A percentile compares a stretch with the other conserved stretches of the same genome.
Conservation (phyloP, 257 asterid genomes). For the Buddleja alternifolia region DNA sequence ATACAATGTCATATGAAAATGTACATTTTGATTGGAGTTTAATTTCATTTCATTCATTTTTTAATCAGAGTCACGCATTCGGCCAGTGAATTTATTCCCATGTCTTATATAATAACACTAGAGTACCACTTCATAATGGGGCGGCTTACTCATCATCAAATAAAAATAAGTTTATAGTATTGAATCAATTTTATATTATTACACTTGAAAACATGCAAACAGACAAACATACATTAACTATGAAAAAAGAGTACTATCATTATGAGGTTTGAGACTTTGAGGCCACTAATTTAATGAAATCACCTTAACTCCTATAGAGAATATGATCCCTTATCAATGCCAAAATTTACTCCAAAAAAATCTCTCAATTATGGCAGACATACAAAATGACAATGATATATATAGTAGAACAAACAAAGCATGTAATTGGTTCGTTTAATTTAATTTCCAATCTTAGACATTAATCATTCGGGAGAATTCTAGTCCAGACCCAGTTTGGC, state of each 20-base stretch:
- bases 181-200: constrained; percentile 19
- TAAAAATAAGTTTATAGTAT: constrained; percentile 5
- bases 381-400: constrained; percentile 18
- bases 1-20: no score
- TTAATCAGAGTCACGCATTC: no score
- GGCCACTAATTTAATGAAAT: constrained; percentile 1
- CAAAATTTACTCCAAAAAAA: constrained; percentile 39
- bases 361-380: constrained; percentile 33
- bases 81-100: no score
- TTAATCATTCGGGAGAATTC: no score
- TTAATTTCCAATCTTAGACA: not conserved
- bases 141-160: constrained; percentile 29
- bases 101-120: not conserved
- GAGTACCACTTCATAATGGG: constrained; percentile 32
- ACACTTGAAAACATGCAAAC: constrained; percentile 16
- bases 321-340: constrained; percentile 45
- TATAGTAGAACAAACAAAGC: constrained; percentile 47
- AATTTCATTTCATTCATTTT: no score
- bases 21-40: no score
- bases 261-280: constrained; percentile 11
- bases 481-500: no score
- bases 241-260: constrained; percentile 2
- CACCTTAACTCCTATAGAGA: constrained; percentile 27
- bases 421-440: constrained; percentile 37
- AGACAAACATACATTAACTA: constrained; percentile 1